Conservation (phyloP, 2,329 filamentous ascomycete species). For the Neoscytalidium dimidiatum region DNA sequence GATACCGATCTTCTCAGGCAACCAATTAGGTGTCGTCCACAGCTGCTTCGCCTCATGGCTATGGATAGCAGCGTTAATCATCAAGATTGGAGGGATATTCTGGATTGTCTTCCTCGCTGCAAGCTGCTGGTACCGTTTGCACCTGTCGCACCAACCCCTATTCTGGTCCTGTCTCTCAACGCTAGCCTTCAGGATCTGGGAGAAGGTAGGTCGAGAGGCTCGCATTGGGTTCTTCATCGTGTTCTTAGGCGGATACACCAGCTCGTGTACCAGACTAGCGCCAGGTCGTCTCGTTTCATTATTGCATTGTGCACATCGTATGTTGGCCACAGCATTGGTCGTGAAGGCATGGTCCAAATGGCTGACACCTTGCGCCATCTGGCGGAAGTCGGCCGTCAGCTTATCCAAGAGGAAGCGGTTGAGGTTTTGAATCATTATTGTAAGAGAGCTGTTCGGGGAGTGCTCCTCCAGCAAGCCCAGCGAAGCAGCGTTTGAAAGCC, state of each 20-base stretch:
- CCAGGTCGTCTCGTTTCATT: conserved; percentile 83
- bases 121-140: conserved; percentile 86
- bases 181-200: conserved; percentile 86
- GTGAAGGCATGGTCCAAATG: conserved; percentile 74
- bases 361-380: conserved; percentile 57
- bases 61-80: conserved; percentile 79
- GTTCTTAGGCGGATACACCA: conserved; percentile 72
- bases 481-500: conserved; percentile 73
- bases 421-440: conserved; percentile 81
- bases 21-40: conserved; percentile 87
- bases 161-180: conserved; percentile 87
- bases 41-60: conserved; percentile 73
- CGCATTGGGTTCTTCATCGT: conserved; percentile 58
- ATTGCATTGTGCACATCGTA: conserved; percentile 82
- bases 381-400: conserved; percentile 74
- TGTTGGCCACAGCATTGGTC: conserved; percentile 70
- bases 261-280: conserved; percentile 79
- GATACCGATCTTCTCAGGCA: conserved; percentile 92
- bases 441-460: conserved; percentile 69
- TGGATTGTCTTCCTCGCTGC: conserved; percentile 83
- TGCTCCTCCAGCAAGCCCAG: conserved; percentile 86
- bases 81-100: conserved; percentile 78
- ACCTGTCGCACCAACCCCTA: conserved; percentile 90
- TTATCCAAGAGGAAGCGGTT: conserved; percentile 84
- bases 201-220: conserved; percentile 65